Conservation (phyloP, 768 basidiomycete genomes). For the Kondoa malvinella region DNA sequence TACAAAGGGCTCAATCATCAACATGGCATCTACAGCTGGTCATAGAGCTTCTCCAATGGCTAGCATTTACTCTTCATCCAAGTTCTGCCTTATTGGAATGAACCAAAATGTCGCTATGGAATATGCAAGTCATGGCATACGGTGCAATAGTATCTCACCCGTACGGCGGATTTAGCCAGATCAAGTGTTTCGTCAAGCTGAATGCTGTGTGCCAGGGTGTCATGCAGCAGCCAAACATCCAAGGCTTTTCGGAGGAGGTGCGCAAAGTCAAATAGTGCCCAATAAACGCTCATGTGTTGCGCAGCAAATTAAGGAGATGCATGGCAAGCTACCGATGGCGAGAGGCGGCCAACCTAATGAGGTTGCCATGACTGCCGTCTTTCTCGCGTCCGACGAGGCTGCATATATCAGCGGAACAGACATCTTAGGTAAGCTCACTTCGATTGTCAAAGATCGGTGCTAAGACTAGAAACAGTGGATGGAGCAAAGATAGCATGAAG, state of each 20-base stretch:
- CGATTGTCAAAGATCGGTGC: neutral
- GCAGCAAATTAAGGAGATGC: neutral
- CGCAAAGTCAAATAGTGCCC: no score
- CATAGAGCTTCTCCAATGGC: conserved; percentile 4
- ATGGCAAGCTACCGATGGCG: conserved; percentile 4
- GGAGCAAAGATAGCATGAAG: neutral
- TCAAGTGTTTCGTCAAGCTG: no score
- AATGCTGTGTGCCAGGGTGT: neutral
- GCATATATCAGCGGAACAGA: conserved; percentile 15
- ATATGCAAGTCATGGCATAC: conserved; percentile 12
- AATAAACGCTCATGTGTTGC: neutral
- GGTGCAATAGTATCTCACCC: conserved; percentile 12
- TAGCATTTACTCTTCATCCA: conserved; percentile 7
- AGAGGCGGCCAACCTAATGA: conserved; percentile 14
- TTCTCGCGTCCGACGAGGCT: conserved; percentile 18
- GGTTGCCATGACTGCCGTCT: conserved; percentile 16
- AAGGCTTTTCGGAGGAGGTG: neutral
- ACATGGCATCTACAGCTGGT: conserved; percentile 11
- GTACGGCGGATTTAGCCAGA: no score
- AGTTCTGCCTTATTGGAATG: conserved; percentile 14
- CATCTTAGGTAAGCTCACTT: conserved; percentile 1
- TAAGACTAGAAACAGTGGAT: neutral
- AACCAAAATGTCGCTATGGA: conserved; percentile 16
- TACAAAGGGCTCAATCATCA: conserved; percentile 4
- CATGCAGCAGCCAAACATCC: neutral